These are phyloP conservation scores for Trematosphaeria pertusa DNA, from an alignment of 2,329 filamentous ascomycete species.

Conservation along the genomic window DNA sequence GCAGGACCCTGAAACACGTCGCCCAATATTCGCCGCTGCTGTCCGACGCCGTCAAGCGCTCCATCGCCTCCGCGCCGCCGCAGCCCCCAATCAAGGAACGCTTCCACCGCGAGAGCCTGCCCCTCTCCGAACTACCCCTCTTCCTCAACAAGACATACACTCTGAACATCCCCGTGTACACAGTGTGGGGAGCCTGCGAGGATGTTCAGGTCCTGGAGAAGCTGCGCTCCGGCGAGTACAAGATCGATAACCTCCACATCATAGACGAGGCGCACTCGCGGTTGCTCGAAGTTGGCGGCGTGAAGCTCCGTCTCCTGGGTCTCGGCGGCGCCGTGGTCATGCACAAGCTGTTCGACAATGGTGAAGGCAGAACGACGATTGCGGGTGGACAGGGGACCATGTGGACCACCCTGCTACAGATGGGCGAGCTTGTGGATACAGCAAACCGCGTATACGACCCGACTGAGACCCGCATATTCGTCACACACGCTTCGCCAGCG, in stretches of 20 bases:
- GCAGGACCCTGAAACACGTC: conserved; percentile 94
- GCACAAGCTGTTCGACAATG: conserved; percentile 99
- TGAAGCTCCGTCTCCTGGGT: conserved; percentile 92
- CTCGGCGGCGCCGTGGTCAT: conserved; percentile 97
- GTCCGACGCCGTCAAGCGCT: conserved; percentile 73
- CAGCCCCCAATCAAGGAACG: conserved; percentile 78
- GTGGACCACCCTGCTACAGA: conserved; percentile 98
- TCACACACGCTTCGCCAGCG: conserved; percentile 95
- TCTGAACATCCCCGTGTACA: conserved; percentile 96
- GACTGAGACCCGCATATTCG: conserved; percentile 93
- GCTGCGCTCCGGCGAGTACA: conserved; percentile 97
- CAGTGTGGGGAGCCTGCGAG: conserved; percentile 98
- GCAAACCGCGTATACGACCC: conserved; percentile 98
- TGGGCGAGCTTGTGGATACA: conserved; percentile 97
- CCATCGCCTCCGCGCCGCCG: conserved; percentile 72
- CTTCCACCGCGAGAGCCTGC: conserved; percentile 80
- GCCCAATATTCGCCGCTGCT: conserved; percentile 97
- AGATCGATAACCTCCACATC: conserved; percentile 95
- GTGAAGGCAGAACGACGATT: conserved; percentile 96
- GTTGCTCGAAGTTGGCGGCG: conserved; percentile 90
- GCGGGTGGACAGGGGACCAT: conserved; percentile 98
- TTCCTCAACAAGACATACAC: conserved; percentile 89
- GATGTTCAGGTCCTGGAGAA: conserved; percentile 97
- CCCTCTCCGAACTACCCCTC: conserved; percentile 88
- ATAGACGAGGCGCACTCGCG: conserved; percentile 98